Conservation (phyloP, 768 basidiomycete genomes). For the Podaxis sp. region DNA sequence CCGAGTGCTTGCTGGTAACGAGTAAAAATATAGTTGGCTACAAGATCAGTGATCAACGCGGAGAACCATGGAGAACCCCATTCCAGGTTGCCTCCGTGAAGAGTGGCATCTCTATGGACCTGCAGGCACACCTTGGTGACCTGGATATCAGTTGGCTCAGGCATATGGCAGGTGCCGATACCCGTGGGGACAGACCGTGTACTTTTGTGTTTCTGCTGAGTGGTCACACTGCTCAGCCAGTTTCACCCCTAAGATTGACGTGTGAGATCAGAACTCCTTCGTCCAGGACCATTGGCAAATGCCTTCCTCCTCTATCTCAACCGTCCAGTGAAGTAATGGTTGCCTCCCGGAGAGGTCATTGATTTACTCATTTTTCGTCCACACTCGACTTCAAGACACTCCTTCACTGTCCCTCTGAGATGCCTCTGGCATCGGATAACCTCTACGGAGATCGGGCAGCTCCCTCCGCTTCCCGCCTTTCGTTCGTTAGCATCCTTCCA, state of each 20-base stretch:
- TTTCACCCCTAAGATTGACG: constrained; percentile 4
- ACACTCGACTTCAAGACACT: neutral
- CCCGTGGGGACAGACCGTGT: constrained; percentile 6
- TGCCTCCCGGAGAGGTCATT: constrained; percentile 31
- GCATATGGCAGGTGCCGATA: constrained; percentile 9
- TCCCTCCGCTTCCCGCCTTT: neutral
- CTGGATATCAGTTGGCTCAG: neutral
- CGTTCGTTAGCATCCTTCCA: constrained; percentile 14
- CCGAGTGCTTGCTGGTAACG: constrained; percentile 5
- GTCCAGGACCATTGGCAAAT: neutral
- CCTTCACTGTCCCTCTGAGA: neutral
- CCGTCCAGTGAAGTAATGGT: constrained; percentile 29
- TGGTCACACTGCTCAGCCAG: neutral
- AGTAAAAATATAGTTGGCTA: neutral
- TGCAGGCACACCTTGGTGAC: constrained; percentile 11
- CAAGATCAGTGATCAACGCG: neutral
- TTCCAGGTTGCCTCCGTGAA: neutral
- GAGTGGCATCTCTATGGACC: constrained; percentile 1
- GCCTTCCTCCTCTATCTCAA: neutral
- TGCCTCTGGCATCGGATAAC: constrained; percentile 8
- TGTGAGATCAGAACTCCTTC: constrained; percentile 6
- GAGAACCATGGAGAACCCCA: neutral
- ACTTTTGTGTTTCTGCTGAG: neutral
- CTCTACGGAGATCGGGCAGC: neutral
- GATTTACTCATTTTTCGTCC: constrained; percentile 16